These are phyloP conservation scores for Candida sphagnicola DNA, from an alignment of 805 yeast genomes.

Conservation along the genomic window DNA sequence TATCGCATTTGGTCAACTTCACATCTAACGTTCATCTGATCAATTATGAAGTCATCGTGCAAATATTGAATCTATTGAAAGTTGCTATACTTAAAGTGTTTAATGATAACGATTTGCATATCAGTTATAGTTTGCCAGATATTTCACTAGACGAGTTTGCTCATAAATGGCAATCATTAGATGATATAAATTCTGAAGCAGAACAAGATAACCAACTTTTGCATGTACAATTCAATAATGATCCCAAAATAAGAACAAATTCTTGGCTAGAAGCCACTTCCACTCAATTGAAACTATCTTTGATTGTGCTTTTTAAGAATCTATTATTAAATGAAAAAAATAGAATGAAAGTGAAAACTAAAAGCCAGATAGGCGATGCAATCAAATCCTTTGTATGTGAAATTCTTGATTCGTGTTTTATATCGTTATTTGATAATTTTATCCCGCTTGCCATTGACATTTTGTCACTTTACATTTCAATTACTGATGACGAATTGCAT, in stretches of 20 bases:
- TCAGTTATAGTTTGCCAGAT: background rate
- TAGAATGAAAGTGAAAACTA: conserved; percentile 19
- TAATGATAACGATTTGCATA: conserved; percentile 17
- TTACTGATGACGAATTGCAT: background rate
- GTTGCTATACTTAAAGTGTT: conserved; percentile 25
- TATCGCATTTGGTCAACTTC: conserved; percentile 30
- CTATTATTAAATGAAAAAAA: conserved; percentile 19
- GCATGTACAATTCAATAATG: background rate
- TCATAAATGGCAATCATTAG: background rate
- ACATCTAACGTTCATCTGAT: conserved; percentile 16
- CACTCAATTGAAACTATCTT: conserved; percentile 31
- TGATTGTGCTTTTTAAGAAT: conserved; percentile 27
- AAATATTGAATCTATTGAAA: conserved; percentile 18
- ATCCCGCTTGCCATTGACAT: conserved; percentile 28
- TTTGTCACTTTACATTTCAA: conserved; percentile 16
- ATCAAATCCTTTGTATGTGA: conserved; percentile 19
- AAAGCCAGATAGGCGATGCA: conserved; percentile 17
- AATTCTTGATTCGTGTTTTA: conserved; percentile 22
- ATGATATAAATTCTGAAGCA: background rate
- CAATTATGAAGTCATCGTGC: conserved; percentile 18
- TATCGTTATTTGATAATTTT: conserved; percentile 28
- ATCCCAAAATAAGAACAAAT: conserved; percentile 11
- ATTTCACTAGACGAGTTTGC: background rate
- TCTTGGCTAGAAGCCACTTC: conserved; percentile 39
- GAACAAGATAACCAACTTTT: conserved; percentile 2